These are phyloP conservation scores for Zygotorulaspora florentina DNA, from an alignment of 805 yeast genomes.

Conservation along the genomic window DNA sequence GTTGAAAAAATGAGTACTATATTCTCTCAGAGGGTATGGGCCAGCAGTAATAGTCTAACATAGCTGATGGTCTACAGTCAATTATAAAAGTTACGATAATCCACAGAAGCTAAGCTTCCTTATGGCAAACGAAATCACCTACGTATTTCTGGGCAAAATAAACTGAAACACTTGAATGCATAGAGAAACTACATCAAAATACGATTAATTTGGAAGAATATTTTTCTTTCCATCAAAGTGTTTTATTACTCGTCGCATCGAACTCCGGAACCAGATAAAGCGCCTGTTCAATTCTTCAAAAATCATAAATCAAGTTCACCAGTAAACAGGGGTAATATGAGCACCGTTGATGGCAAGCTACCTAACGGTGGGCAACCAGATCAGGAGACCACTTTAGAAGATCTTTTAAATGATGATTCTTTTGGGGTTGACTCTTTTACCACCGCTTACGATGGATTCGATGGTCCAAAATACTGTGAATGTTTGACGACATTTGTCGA, in stretches of 20 bases:
- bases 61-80: no score
- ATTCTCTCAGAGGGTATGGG: no score
- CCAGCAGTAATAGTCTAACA: no score
- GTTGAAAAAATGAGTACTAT: no score
- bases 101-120: no score
- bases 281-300: neutral
- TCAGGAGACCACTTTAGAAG: conserved; percentile 14
- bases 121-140: no score
- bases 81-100: no score
- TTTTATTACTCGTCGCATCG: neutral
- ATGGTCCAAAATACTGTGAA: conserved; percentile 12
- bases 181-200: no score
- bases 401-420: conserved; percentile 21
- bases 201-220: no score
- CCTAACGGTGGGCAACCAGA: conserved; percentile 4
- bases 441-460: neutral
- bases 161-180: no score
- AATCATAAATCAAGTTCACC: neutral
- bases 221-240: neutral
- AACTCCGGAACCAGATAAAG: neutral
- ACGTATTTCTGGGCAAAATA: no score
- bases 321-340: neutral
- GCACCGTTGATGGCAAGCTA: conserved; percentile 8
- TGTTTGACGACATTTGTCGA: conserved; percentile 21
- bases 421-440: conserved; percentile 7